Percentiles rank a stretch among this genome's conserved stretches.
These are phyloP conservation scores for Roridomyces roridus DNA, from an alignment of 768 basidiomycete genomes.

Conservation along the genomic window DNA sequence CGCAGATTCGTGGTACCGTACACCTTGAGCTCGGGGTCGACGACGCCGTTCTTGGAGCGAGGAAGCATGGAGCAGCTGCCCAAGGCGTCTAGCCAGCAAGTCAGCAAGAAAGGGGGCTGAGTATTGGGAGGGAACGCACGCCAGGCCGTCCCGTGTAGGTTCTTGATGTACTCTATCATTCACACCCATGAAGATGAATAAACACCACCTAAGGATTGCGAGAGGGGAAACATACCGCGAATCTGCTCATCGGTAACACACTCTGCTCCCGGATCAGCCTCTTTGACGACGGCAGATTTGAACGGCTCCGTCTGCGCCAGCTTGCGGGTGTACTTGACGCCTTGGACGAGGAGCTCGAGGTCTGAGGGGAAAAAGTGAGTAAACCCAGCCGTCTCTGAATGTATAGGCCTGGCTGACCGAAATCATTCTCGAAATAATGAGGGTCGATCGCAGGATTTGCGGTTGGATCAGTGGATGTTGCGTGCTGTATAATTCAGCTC, in stretches of 20 bases:
- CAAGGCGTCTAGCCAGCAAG: constrained; percentile 47
- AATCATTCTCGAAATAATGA: constrained; percentile 14
- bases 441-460: constrained; percentile 9
- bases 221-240: constrained; percentile 25
- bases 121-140: constrained; percentile 33
- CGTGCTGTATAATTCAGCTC: not conserved
- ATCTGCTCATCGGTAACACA: constrained; percentile 41
- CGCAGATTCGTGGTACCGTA: constrained; percentile 65
- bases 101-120: too few relatives aligned
- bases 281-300: constrained; percentile 21
- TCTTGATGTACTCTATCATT: constrained; percentile 23
- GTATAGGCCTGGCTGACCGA: constrained; percentile 21
- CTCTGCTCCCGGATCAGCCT: constrained; percentile 39
- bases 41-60: not conserved
- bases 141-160: constrained; percentile 29
- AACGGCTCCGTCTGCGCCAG: constrained; percentile 33
- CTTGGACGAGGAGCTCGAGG: constrained; percentile 39
- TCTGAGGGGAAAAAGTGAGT: constrained; percentile 35
- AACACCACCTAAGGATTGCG: too few relatives aligned
- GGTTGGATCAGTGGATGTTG: constrained; percentile 6
- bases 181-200: not conserved
- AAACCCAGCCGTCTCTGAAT: not conserved
- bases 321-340: constrained; percentile 37
- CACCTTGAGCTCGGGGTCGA: constrained; percentile 38
- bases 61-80: constrained; percentile 44